phyloP scores from a whole-genome alignment of 108 stramenopile genomes.

The Nitzschia putrida region DNA sequence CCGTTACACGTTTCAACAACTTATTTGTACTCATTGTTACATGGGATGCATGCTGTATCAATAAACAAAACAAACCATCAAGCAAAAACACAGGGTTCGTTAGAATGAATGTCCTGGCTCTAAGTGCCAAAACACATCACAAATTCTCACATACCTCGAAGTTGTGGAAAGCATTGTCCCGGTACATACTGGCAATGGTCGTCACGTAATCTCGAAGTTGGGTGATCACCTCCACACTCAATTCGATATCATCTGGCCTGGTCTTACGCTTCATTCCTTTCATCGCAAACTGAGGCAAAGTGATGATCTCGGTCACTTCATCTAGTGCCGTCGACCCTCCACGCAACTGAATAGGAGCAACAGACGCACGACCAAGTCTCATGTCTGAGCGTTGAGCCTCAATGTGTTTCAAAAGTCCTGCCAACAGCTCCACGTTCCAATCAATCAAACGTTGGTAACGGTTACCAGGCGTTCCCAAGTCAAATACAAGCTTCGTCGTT shows the following conservation, averaged over 20 bases:
- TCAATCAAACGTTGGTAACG: slow-evolving; percentile 36
- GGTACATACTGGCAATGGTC: slow-evolving; percentile 42
- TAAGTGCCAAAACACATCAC: too few species aligned
- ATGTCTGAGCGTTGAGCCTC: slow-evolving; percentile 20
- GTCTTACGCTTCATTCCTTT: slow-evolving; percentile 7
- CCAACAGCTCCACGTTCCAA: slow-evolving; percentile 41
- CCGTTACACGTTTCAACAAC: slow-evolving; percentile 39
- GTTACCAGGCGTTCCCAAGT: slow-evolving; percentile 22
- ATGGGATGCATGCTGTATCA: slow-evolving; percentile 47
- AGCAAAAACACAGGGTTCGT: too few species aligned
- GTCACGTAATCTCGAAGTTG: slow-evolving; percentile 27
- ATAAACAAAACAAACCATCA: too few species aligned
- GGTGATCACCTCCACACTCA: slow-evolving; percentile 14
- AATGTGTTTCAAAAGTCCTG: slow-evolving; percentile 27
- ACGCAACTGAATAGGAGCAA: not conserved
- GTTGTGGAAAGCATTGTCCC: slow-evolving; percentile 55
- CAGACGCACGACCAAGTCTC: not conserved
- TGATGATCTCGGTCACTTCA: slow-evolving; percentile 43
- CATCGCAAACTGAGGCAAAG: slow-evolving; percentile 16
- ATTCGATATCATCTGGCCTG: slow-evolving; percentile 18
- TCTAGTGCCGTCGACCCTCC: slow-evolving; percentile 21
- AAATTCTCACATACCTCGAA: slow-evolving; percentile 31
- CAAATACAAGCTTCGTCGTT: slow-evolving; percentile 16
- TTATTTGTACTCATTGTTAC: slow-evolving; percentile 51
- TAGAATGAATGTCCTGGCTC: too few species aligned